Evolutionary conservation across 495 filamentous ascomycete genomes (phyloP).

Genomic region (Hyphodiscus hymeniophilus): DNA sequence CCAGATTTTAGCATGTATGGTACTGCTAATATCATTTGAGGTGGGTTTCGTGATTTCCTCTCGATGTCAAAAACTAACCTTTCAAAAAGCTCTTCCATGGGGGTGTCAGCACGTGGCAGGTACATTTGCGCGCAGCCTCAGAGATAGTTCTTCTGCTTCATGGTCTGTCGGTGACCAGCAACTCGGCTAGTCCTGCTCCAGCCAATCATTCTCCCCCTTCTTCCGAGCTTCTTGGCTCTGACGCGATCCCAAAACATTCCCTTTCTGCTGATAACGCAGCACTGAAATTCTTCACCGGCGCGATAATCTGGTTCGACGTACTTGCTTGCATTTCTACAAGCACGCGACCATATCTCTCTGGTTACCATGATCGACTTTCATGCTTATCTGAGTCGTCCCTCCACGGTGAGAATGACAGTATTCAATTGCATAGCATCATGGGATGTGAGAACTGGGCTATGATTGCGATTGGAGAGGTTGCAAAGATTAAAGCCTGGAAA

Average conservation of each 20-base stretch:
- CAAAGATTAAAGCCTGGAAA: not conserved
- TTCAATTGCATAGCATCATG: not conserved
- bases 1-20: not conserved
- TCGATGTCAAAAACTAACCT: not conserved
- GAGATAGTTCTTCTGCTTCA: too few relatives aligned
- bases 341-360: not conserved
- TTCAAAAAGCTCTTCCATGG: not conserved
- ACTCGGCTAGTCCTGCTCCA: too few relatives aligned
- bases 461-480: not conserved
- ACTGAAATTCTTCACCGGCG: not conserved
- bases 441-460: conserved; percentile 1
- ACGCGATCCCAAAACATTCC: not conserved
- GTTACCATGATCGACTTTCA: not conserved
- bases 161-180: not conserved
- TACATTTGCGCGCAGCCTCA: not conserved
- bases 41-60: not conserved
- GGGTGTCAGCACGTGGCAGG: not conserved
- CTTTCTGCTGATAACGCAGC: not conserved
- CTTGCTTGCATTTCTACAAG: not conserved
- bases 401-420: not conserved
- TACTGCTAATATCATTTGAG: not conserved
- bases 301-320: not conserved
- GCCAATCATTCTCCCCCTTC: too few relatives aligned
- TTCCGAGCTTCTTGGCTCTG: not conserved
- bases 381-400: too few relatives aligned